Evolutionary conservation across 345 rosid genomes (phyloP), one percentile per base, ranked within the genome.

Genomic region (Moringa oleifera): DNA sequence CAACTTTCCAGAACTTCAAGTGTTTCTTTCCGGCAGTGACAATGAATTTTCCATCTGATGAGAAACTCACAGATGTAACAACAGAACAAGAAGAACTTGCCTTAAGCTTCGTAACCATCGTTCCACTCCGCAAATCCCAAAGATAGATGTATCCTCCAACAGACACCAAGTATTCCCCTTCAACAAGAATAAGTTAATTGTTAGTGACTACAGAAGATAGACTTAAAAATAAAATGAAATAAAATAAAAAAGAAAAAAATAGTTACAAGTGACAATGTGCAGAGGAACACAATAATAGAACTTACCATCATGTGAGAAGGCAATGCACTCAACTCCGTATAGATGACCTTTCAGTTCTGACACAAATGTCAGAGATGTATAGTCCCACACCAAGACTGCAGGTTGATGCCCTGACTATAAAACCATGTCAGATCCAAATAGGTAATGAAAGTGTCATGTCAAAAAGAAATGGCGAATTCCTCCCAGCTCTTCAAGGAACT

Each of bases 251-350:
- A 33, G 37, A 33, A 18, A 45, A 47, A 41, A 5, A 4, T 15
- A 4, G 6, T 7, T 4, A 41, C 1, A 16, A 41, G 47, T 15
- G 17, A 41, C 17, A 41, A 11, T 41, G 12, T 28, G 17, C 13
- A 7, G 47, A 41, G 16, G 47, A 41, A 41, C 6, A 15, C 47
- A 41, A 36, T n/a, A 59, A 36, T 37, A 31, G 58, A 18, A 77
- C 86, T 65, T 74, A 90, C 95, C 97, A 74, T 85, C 83, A 1
- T 92, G 87, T 52, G 95, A 82, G 78, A 90, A 88, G 67, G 89
- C 85, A 57, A 88, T 81, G 73, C 95, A 88, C 17, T 82, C 81
- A 68, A 85, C 70, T 72, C 97, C 89, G 52, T 82, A 85, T 4
- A 87, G 73, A 62, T 90, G 97, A 52, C 86, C 90, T 75, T 81